Evolutionary conservation across 1,284 basidiomycete species (phyloP), one percentile per base, ranked within the genome.

Genomic region (Marasmius fiardii): DNA sequence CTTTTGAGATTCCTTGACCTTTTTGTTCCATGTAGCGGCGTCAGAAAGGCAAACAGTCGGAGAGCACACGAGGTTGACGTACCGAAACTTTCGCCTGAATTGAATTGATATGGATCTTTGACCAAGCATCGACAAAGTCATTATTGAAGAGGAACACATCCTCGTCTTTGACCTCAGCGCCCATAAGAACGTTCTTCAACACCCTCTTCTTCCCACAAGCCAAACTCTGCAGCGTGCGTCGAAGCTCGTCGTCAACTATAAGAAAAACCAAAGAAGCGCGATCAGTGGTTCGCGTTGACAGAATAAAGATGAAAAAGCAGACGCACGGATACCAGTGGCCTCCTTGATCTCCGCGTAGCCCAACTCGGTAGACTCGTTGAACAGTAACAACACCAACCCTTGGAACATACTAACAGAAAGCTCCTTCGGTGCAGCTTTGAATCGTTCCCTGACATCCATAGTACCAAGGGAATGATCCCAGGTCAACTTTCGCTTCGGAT

Each of bases 31-130:
- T 20, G 43, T 48, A 18, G 43, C 43, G 6, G 39, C 28, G 47
- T 39, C 35, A 45, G 44, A 50, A 20, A 51, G 37, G 14, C 39
- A 4, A 41, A 41, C 16, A 10, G 20, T 41, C 11, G 49, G 31
- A 10, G 10, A 31, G 28, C 28, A 31, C 5, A 11, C n/a, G n/a
- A n/a, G n/a, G n/a, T n/a, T n/a, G n/a, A 73, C 82, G 53, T 64
- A 93, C 91, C 57, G 92, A 88, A 64, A 95, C 90, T 67, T 95
- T 94, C 47, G 90, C 89, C 71, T 98, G 96, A 60, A 99, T 97
- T 52, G 95, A 93, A 67, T 96, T 98, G 75, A 99, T 96, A 69
- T 93, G 91, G 48, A 99, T 85, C 63, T 88, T 90, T 50, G 86
- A 75, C 23, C 85, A 80, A 7, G 88, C 81, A 66, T 96, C 92